phyloP scores from a whole-genome alignment of 345 rosid species.

The Diplotaxis tenuifolia region DNA sequence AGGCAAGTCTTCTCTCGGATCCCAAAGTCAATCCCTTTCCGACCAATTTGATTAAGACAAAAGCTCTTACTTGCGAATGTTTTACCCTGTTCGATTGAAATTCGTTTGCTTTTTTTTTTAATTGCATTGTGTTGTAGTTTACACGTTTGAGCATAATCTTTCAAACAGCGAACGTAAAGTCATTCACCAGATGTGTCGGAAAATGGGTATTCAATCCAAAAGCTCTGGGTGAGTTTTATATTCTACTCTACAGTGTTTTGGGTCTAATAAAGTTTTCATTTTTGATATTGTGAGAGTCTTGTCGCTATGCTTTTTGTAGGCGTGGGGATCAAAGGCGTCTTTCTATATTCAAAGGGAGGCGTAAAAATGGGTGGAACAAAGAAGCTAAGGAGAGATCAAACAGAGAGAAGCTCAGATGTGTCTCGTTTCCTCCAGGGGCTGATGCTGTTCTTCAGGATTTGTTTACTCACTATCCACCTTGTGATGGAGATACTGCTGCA shows the following conservation, averaged over 20 bases:
- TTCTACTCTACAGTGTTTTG: background rate
- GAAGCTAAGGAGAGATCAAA: conserved; percentile 36
- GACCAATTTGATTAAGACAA: background rate
- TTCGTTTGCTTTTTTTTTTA: background rate
- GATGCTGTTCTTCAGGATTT: conserved; percentile 59
- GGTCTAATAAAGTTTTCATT: background rate
- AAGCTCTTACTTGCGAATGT: background rate
- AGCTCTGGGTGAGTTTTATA: conserved; percentile 70
- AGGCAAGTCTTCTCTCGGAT: conserved; percentile 32
- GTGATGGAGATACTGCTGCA: conserved; percentile 50
- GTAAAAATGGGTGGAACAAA: conserved; percentile 25
- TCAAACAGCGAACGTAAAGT: conserved; percentile 66
- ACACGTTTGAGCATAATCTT: conserved; percentile 58
- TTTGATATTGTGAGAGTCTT: background rate
- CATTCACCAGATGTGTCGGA: conserved; percentile 64
- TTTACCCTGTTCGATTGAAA: background rate
- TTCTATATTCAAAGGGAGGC: conserved; percentile 52
- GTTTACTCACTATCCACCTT: conserved; percentile 72
- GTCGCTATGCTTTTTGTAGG: conserved; percentile 40
- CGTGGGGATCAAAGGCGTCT: conserved; percentile 55
- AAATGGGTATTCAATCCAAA: conserved; percentile 82
- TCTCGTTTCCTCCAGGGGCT: conserved; percentile 61
- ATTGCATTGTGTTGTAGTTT: conserved; percentile 43
- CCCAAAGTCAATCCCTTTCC: background rate
- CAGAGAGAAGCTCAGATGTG: conserved; percentile 28